A percentile compares a stretch with the other conserved stretches of the same genome.
phyloP scores from a whole-genome alignment of 1,284 basidiomycete species.

The Rhodotorula sp. region DNA sequence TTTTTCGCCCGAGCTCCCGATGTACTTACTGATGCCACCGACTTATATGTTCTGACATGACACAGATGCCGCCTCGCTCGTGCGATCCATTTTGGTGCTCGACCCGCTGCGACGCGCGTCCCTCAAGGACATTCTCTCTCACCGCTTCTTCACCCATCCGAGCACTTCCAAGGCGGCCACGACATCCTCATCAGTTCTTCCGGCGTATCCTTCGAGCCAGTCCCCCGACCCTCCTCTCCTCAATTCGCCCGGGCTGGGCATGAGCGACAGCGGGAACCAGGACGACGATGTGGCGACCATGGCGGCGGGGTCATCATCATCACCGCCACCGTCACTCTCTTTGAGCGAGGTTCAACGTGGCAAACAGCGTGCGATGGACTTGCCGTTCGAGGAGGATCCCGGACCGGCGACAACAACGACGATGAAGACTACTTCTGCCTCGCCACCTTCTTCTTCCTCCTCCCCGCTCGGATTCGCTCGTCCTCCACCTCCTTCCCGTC shows the following conservation, averaged over 20 bases:
- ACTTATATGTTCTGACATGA: background rate
- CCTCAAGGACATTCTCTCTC: constrained; percentile 80
- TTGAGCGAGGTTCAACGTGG: constrained; percentile 1
- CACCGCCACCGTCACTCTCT: background rate
- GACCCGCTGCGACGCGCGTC: constrained; percentile 72
- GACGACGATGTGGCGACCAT: too few species aligned
- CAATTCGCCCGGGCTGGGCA: background rate
- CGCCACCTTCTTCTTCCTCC: background rate
- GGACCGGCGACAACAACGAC: too few species aligned
- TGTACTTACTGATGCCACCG: background rate
- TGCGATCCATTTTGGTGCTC: constrained; percentile 72
- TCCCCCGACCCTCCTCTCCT: constrained; percentile 1
- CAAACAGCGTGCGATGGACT: constrained; percentile 1
- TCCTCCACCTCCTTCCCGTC: constrained; percentile 15
- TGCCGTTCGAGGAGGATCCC: background rate
- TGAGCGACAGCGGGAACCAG: background rate
- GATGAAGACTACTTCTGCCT: background rate
- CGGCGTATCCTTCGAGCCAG: background rate
- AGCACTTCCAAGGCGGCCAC: constrained; percentile 4
- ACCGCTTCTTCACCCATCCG: constrained; percentile 78
- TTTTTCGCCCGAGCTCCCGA: background rate
- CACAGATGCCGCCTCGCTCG: constrained; percentile 77
- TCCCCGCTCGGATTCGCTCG: background rate
- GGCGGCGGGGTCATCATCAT: background rate
- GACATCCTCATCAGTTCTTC: background rate